Evolutionary conservation across 1,284 basidiomycete genomes (phyloP).

Genomic region (Leccinum brunneo-olivaceum): DNA sequence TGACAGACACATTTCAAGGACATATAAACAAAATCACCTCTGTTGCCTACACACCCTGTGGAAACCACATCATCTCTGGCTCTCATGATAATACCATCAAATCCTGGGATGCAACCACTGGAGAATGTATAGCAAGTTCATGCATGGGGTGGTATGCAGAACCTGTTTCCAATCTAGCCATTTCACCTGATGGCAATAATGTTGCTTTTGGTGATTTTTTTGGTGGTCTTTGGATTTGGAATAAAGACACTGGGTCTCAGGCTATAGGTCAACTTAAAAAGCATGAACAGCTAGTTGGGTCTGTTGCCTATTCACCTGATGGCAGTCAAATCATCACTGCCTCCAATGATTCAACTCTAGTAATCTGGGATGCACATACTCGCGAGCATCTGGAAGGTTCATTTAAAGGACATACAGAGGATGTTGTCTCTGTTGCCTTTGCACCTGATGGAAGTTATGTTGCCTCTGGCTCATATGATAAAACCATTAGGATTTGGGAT

Average conservation of each 20-base stretch:
- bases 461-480: background rate
- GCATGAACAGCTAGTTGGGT: background rate
- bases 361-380: background rate
- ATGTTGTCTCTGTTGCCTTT: background rate
- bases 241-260: too few species aligned
- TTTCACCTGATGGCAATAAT: background rate
- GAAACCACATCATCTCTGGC: too few species aligned
- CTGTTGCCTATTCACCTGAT: conserved; percentile 1
- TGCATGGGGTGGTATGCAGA: background rate
- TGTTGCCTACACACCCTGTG: too few species aligned
- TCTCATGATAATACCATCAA: too few species aligned
- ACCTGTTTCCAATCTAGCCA: background rate
- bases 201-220: background rate
- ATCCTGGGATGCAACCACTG: too few species aligned
- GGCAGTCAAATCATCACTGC: background rate
- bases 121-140: too few species aligned
- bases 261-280: background rate
- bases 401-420: background rate
- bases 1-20: background rate
- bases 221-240: background rate
- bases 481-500: conserved; percentile 1
- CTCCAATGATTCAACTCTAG: background rate
- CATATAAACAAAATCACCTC: too few species aligned
- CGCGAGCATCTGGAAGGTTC: background rate
- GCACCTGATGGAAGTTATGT: background rate